Base-by-base conservation (phyloP, 1,284 basidiomycete species). In the Cutaneotrichosporon curvatum region DNA sequence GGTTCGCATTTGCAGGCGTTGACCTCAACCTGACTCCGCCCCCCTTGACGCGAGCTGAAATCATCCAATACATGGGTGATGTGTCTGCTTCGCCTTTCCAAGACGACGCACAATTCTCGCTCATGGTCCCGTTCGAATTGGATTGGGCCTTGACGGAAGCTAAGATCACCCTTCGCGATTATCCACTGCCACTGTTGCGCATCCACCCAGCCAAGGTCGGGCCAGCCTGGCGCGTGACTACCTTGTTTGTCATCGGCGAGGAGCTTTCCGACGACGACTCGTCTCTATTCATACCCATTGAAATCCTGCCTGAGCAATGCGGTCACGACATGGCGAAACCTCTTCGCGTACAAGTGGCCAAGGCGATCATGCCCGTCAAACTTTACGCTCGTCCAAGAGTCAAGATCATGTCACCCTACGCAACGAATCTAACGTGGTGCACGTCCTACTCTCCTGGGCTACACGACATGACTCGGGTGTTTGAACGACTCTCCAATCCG, bases 291-390 rank as follows among this genome's bases (percentile, higher is more conserved):
- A 73, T 90, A 22, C 71, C 80, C 5, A 84, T 82, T 56, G 74
- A 76, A 6, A 75, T 92, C 44, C 73, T 85, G 34, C 75, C 78
- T 18, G 65, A 69, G 2, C 72, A 79, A 40, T 75, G 78, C 23
- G 79, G 81, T 33, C 66, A 77, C 23, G 65, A 73, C 12, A 80
- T 79, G 16, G 76, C 80, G 18, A 67, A 74, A 4, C 75, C 80
- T 9, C 79, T 92, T 43, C 73, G 74, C 5, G 73, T 95, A 19
- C 65, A 75, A 32, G 78, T 96, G 25, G 89, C 90, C 1, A 96
- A 94, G 68, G 91, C 90, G 0, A 84, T 91, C 48, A 94, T 94
- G 86, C 86, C 92, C 0, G 84, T 92, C 60, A 97, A 97, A 71
- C 86, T 83, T 19, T 97, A 94, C 64, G 87, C 88, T 3, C 78